Evolutionary conservation across 805 yeast species (phyloP).

Genomic region (Kodamaea kaohsiungensis): DNA sequence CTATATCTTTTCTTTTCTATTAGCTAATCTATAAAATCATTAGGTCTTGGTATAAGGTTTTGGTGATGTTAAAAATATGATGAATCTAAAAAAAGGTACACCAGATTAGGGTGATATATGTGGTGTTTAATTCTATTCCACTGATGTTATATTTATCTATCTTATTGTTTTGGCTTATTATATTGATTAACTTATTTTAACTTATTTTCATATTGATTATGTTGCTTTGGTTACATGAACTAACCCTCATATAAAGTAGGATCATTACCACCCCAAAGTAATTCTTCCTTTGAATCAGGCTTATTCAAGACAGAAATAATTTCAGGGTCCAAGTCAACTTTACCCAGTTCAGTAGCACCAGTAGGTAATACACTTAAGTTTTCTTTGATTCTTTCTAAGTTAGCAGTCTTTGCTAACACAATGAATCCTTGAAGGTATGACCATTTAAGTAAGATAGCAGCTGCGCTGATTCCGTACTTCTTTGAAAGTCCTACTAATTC

Average conservation of each 20-base stretch:
- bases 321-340: constrained; percentile 41
- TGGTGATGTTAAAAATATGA: no score
- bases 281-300: constrained; percentile 36
- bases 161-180: no score
- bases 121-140: no score
- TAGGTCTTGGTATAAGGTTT: no score
- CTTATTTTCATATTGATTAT: no score
- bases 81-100: no score
- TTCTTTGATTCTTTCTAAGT: constrained; percentile 49
- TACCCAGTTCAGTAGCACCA: constrained; percentile 29
- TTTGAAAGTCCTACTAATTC: constrained; percentile 50
- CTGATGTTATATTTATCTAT: no score
- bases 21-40: background rate
- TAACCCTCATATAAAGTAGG: constrained; percentile 27
- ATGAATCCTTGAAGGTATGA: constrained; percentile 60
- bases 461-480: constrained; percentile 50
- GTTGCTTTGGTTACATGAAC: no score
- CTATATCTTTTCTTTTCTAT: no score
- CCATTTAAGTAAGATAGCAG: constrained; percentile 74
- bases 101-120: no score
- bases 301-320: constrained; percentile 37
- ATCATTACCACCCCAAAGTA: constrained; percentile 35
- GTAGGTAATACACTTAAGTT: constrained; percentile 55
- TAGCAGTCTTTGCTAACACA: constrained; percentile 49
- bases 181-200: no score